Evolutionary conservation across 805 yeast genomes (phyloP), one percentile per base, ranked within the genome.

Genomic region (Cyberlindnera mississippiensis): DNA sequence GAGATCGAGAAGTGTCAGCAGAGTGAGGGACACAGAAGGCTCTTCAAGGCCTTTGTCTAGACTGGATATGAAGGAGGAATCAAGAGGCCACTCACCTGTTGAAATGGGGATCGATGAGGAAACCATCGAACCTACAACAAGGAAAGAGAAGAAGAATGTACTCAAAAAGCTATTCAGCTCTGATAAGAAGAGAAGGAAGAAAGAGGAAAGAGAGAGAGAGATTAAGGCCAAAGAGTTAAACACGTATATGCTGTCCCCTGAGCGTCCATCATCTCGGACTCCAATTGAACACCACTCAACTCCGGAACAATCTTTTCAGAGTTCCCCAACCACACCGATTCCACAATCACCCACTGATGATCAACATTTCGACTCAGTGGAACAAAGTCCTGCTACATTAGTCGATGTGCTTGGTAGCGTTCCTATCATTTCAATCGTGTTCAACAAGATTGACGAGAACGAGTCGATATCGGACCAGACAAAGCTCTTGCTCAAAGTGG

Each of bases 381-480:
- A 30, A 19, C 33, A 5, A 14, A 8, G 22, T 4, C 31, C 37
- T 4, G 41, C 31, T 1, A 22, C 39, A 7, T 15, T 48, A 3
- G 36, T 31, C 4, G 49, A 50, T 18, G 29, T 46, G 13, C 10
- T 44, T 14, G 38, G 38, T 11, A 48, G 52, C 24, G 38, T 48
- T 4, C 57, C 57, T 1, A 19, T 51, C 2, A 18, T 52, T 1
- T 45, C 57, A 1, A 24, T 28, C 2, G 24, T 52, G 3, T 52
- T 52, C 19, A 15, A 10, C 3, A 28, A 28, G 16, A 45, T 52
- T 24, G 55, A 52, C 20, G 33, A 42, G 24, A 48, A 37, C 24
- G 36, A 40, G 15, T 5, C 34, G n/a, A 17, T 52, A 8, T 39
- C 53, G 0, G 35, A 27, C 4, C 36, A 32, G n/a, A 27, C 40